A percentile compares a stretch with the other conserved stretches of the same genome.
Evolutionary conservation across 306 rosid genomes (phyloP).

Genomic region (Begonia peltatifolia): DNA sequence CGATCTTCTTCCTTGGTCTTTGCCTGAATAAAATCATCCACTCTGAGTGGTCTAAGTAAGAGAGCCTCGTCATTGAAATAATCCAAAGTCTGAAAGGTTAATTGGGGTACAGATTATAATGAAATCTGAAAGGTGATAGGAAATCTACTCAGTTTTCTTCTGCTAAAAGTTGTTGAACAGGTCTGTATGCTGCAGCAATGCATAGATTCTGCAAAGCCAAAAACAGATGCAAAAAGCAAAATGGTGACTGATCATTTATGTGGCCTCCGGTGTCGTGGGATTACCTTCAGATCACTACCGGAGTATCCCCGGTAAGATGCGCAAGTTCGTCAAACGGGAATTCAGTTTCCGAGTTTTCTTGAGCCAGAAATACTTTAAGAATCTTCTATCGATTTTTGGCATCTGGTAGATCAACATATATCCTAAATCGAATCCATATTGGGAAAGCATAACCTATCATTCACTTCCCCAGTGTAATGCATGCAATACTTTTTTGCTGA

Average conservation of each 20-base stretch:
- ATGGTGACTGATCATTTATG: neutral
- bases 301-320: slow-evolving; percentile 81
- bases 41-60: slow-evolving; percentile 35
- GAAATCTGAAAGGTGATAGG: too few species aligned
- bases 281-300: slow-evolving; percentile 95
- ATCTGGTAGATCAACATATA: slow-evolving; percentile 91
- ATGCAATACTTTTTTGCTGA: too few species aligned
- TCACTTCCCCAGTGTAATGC: too few species aligned
- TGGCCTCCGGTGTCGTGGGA: too few species aligned
- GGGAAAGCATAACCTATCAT: slow-evolving; percentile 10
- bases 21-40: slow-evolving; percentile 75
- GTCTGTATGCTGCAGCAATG: slow-evolving; percentile 88
- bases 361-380: slow-evolving; percentile 68
- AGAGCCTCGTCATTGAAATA: slow-evolving; percentile 6
- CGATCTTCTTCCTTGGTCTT: slow-evolving; percentile 51
- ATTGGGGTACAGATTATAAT: too few species aligned
- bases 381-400: slow-evolving; percentile 77
- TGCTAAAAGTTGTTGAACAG: slow-evolving; percentile 86
- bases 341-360: slow-evolving; percentile 51
- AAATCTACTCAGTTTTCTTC: slow-evolving; percentile 49
- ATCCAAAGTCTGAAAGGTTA: too few species aligned
- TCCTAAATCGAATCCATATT: slow-evolving; percentile 23
- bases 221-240: slow-evolving; percentile 1
- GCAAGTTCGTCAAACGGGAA: slow-evolving; percentile 74
- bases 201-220: slow-evolving; percentile 68